Conservation (phyloP, 148 eudicot genomes). For the Arbutus unedo region DNA sequence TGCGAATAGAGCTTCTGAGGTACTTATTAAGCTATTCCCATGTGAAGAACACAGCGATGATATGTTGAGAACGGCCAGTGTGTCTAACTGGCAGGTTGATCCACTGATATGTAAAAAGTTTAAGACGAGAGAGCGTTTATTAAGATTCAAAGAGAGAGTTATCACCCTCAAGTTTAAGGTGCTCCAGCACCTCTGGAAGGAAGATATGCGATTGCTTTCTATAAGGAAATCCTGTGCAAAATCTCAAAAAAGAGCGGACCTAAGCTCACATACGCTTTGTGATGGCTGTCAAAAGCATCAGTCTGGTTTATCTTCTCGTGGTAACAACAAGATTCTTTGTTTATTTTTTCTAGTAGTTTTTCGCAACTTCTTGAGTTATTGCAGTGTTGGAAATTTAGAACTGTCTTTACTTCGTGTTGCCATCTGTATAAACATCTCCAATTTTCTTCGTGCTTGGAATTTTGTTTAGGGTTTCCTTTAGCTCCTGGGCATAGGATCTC, state of each 20-base stretch:
- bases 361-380: too few species aligned
- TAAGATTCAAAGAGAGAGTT: conserved; percentile 65
- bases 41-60: not conserved
- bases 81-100: conserved; percentile 27
- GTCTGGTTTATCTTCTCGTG: conserved; percentile 45
- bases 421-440: too few species aligned
- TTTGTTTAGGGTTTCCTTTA: too few species aligned
- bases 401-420: too few species aligned
- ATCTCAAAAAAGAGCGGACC: conserved; percentile 61
- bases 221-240: conserved; percentile 45
- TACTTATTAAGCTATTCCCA: conserved; percentile 53
- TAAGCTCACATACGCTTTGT: conserved; percentile 31
- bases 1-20: conserved; percentile 51
- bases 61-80: not conserved
- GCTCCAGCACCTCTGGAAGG: conserved; percentile 71
- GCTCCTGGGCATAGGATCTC: too few species aligned
- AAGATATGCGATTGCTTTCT: conserved; percentile 56
- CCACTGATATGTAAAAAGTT: conserved; percentile 41
- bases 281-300: conserved; percentile 55
- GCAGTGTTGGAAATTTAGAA: too few species aligned
- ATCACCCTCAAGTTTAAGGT: conserved; percentile 61
- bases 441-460: too few species aligned
- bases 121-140: conserved; percentile 42
- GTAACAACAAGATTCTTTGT: conserved; percentile 34
- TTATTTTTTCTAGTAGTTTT: not conserved